phyloP scores from a whole-genome alignment of 2,329 filamentous ascomycete species.

The Penicillium griseofulvum region DNA sequence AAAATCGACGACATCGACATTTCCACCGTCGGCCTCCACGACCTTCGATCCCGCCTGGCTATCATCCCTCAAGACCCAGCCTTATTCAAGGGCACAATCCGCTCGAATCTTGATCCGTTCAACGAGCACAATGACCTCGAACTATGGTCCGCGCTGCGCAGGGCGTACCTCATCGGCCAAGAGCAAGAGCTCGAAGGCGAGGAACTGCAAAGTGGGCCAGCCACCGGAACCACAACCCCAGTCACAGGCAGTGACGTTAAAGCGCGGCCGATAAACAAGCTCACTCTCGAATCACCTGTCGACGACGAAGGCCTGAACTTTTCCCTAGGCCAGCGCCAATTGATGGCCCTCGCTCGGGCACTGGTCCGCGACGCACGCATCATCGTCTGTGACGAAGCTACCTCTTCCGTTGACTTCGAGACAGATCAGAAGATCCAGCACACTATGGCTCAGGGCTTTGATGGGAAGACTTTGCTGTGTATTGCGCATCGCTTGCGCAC shows the following conservation, averaged over 20 bases:
- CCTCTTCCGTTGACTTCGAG: constrained; percentile 89
- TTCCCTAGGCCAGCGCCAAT: constrained; percentile 87
- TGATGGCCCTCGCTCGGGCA: constrained; percentile 90
- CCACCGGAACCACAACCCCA: constrained; percentile 36
- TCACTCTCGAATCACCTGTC: constrained; percentile 70
- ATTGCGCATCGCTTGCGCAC: constrained; percentile 91
- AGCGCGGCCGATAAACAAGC: constrained; percentile 9
- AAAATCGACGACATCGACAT: constrained; percentile 47
- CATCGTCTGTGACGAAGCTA: constrained; percentile 96
- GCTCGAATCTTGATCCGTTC: constrained; percentile 48
- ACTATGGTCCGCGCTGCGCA: constrained; percentile 48
- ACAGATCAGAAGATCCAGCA: constrained; percentile 93
- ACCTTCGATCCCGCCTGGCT: constrained; percentile 44
- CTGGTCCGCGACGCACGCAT: constrained; percentile 84
- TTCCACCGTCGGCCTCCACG: constrained; percentile 39
- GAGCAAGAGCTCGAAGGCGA: constrained; percentile 46
- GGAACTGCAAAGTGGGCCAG: constrained; percentile 27
- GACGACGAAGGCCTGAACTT: constrained; percentile 97
- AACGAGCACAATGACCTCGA: constrained; percentile 47
- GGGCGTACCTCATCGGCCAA: constrained; percentile 47
- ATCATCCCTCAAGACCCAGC: constrained; percentile 50
- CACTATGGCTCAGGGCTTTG: constrained; percentile 82
- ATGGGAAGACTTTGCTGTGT: constrained; percentile 81
- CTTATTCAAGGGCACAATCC: constrained; percentile 45
- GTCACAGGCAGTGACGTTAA: constrained; percentile 46